A percentile compares a stretch with the other conserved stretches of the same genome.
Conservation (phyloP, 371 early-diverging fungal genomes). For the Entomophthora muscae region DNA sequence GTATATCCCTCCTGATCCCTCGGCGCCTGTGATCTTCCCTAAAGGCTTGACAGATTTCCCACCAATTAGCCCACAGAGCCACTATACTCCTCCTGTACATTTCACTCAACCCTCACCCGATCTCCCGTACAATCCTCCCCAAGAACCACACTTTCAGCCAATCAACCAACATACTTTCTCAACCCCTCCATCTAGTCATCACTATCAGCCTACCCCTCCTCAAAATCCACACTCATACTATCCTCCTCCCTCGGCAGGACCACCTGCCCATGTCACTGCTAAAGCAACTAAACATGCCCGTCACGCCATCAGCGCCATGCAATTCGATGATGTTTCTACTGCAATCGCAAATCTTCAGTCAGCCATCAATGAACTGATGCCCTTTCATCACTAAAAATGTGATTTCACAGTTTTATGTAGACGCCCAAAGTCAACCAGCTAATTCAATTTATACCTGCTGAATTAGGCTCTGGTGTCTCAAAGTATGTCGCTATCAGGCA, state of each 20-base stretch:
- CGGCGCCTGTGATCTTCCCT: neutral
- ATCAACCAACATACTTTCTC: neutral
- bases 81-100: neutral
- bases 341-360: constrained; percentile 66
- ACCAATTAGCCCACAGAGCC: neutral
- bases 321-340: constrained; percentile 78
- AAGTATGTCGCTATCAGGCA: no score
- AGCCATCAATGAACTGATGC: constrained; percentile 32
- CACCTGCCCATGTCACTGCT: constrained; percentile 32
- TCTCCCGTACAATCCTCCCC: neutral
- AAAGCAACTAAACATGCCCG: constrained; percentile 72
- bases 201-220: neutral
- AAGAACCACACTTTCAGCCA: neutral
- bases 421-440: no score
- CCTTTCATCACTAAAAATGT: constrained; percentile 9
- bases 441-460: no score
- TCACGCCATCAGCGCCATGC: constrained; percentile 86
- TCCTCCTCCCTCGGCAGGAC: neutral
- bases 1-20: neutral
- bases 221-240: neutral
- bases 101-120: neutral
- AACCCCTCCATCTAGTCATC: neutral
- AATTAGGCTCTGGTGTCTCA: no score
- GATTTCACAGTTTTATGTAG: no score
- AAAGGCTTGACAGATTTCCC: neutral